Conservation (phyloP, 2,329 filamentous ascomycete genomes). For the Claviceps africana region DNA sequence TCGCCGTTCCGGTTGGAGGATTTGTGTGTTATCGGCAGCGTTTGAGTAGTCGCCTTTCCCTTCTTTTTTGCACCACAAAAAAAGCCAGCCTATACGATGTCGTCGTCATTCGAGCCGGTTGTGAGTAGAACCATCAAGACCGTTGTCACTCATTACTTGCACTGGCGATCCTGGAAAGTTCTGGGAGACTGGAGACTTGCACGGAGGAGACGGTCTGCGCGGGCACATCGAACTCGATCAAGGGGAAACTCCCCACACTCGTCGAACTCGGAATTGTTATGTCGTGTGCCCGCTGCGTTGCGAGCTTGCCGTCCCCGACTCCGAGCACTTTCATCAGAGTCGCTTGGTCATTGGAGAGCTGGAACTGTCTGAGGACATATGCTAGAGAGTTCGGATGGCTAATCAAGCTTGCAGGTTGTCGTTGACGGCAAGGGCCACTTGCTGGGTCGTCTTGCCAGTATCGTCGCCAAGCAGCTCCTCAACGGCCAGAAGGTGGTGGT, state of each 20-base stretch:
- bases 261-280: neutral
- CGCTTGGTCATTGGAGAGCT: neutral
- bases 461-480: conserved; percentile 97
- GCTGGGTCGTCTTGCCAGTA: conserved; percentile 95
- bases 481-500: conserved; percentile 99
- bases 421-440: conserved; percentile 99
- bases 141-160: conserved; percentile 4
- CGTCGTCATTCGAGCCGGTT: conserved; percentile 51
- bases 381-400: conserved; percentile 11
- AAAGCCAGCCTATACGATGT: conserved; percentile 40
- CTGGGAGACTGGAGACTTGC: conserved; percentile 1
- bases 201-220: conserved; percentile 3
- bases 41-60: conserved; percentile 21
- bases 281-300: conserved; percentile 2
- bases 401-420: conserved; percentile 53
- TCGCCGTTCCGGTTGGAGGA: conserved; percentile 24
- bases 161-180: conserved; percentile 3
- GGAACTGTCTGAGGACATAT: neutral
- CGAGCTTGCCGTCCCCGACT: neutral
- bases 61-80: conserved; percentile 14
- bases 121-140: conserved; percentile 36
- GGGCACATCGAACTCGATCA: conserved; percentile 3
- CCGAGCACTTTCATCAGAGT: neutral
- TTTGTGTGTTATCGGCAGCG: conserved; percentile 21
- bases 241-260: neutral